Base-by-base conservation (phyloP, 106 monocot species). In the Iris macrosiphon region DNA sequence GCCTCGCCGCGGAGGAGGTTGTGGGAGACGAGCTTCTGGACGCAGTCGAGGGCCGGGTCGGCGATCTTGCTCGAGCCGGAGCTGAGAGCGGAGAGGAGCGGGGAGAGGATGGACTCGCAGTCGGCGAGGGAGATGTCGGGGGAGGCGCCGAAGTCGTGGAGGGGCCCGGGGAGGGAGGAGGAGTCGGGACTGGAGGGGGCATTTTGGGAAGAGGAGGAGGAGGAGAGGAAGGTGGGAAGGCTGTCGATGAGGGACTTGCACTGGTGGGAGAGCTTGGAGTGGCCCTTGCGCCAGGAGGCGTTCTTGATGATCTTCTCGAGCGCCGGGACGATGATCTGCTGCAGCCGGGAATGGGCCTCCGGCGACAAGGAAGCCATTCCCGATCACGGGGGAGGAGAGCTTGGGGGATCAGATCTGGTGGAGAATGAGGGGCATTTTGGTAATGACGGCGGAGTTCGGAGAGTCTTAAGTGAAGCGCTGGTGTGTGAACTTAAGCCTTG, bases 241-340 rank as follows among this genome's bases (percentile, higher is more conserved):
- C 56, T 39, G 49, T 93, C 92, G 71, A 93, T 64, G 35, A 93
- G 73, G 53, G 87, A 48, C 40, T 87, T 93, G 74, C 83, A 87
- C 59, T 74, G 82, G 54, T 82, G 76, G 14, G 87, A 62, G 71
- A 93, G 82, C 83, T 93, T 93, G 43, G 92, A 87, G 60, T 92
- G 86, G 60, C 76, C 81, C 59, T 92, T 93, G 57, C 92, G 79
- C 92, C 92, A 87, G 1, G 92, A 93, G 19, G 83, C 76, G 41
- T 87, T 82, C 67, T 87, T 87, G 58, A 83, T 67, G 67, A 93
- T 80, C 77, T 77, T 76, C 67, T 87, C 87, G 54, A 87, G 66
- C 40, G 83, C 63, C 5, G 92, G 92, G 57, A 83, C 55, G 47
- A 87, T 38, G 41, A 80, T 40, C 27, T 46, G 64, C 31, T 21